Conservation (phyloP, 2,329 filamentous ascomycete species). For the Aspergillus hiratsukae region DNA sequence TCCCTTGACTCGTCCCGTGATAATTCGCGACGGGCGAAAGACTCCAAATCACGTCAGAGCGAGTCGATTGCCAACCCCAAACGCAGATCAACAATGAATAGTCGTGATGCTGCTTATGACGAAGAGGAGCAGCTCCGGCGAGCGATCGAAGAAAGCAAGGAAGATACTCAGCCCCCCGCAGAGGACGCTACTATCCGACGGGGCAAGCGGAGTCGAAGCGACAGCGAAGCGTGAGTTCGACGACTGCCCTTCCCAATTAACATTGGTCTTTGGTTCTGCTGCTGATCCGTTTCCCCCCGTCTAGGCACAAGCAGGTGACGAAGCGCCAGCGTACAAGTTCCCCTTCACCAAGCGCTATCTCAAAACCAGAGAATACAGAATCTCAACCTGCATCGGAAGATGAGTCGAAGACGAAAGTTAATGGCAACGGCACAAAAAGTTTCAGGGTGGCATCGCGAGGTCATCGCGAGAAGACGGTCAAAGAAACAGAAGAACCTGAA, state of each 20-base stretch:
- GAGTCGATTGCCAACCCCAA: constrained; percentile 63
- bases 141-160: constrained; percentile 93
- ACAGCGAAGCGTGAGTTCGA: constrained; percentile 82
- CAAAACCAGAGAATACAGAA: constrained; percentile 44
- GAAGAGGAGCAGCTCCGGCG: constrained; percentile 85
- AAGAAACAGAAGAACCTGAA: constrained; percentile 60
- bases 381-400: constrained; percentile 60
- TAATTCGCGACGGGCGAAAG: constrained; percentile 34
- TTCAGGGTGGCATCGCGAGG: constrained; percentile 54
- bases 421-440: constrained; percentile 49
- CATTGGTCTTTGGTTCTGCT: constrained; percentile 4
- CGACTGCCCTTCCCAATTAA: constrained; percentile 3
- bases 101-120: constrained; percentile 88
- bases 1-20: constrained; percentile 42
- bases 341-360: constrained; percentile 60
- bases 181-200: constrained; percentile 58
- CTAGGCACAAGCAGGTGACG: constrained; percentile 63
- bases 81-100: constrained; percentile 94
- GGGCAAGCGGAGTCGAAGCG: constrained; percentile 79
- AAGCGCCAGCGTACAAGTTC: constrained; percentile 85
- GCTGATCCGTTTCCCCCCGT: constrained; percentile 23
- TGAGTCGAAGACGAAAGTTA: constrained; percentile 46
- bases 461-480: constrained; percentile 46
- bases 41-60: constrained; percentile 46
- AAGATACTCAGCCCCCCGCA: constrained; percentile 58